A percentile compares a stretch with the other conserved stretches of the same genome.
Conservation (phyloP, 176 grass and related monocot genomes). For the Poa annua region DNA sequence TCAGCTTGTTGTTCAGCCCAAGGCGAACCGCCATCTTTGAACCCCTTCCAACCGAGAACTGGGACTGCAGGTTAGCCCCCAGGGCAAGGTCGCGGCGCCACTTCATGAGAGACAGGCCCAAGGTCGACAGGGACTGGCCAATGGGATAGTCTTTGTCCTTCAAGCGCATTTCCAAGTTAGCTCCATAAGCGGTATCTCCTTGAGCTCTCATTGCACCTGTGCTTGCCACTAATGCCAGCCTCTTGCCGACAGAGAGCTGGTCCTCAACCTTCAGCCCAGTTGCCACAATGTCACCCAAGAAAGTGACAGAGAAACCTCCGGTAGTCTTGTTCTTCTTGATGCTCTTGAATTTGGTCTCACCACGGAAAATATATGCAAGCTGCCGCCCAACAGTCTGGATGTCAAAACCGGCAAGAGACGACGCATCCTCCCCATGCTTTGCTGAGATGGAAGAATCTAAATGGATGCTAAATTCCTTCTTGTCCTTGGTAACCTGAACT, state of each 20-base stretch:
- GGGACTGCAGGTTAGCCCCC: slow-evolving; percentile 86
- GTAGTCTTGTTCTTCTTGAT: slow-evolving; percentile 91
- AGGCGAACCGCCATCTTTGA: slow-evolving; percentile 81
- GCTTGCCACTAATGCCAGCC: slow-evolving; percentile 62
- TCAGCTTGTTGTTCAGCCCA: slow-evolving; percentile 85
- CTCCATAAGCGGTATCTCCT: slow-evolving; percentile 81
- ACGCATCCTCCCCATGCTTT: slow-evolving; percentile 89
- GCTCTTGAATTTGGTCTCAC: slow-evolving; percentile 93
- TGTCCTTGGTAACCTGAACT: slow-evolving; percentile 91
- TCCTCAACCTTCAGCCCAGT: slow-evolving; percentile 89
- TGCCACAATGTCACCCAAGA: slow-evolving; percentile 85
- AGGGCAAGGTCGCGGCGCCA: slow-evolving; percentile 75
- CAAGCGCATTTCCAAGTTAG: slow-evolving; percentile 76
- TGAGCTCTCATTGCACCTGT: slow-evolving; percentile 74
- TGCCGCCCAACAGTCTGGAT: slow-evolving; percentile 83
- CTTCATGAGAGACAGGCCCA: slow-evolving; percentile 87
- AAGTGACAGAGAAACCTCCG: slow-evolving; percentile 82
- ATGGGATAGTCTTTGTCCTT: slow-evolving; percentile 82
- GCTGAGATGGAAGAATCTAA: slow-evolving; percentile 84
- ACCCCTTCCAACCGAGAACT: slow-evolving; percentile 66
- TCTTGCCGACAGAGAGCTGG: slow-evolving; percentile 77
- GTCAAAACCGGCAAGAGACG: slow-evolving; percentile 84
- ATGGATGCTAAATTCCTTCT: slow-evolving; percentile 96
- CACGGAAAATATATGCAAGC: slow-evolving; percentile 73
- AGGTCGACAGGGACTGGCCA: slow-evolving; percentile 64